A percentile compares a stretch with the other conserved stretches of the same genome.
Evolutionary conservation across 371 early-diverging fungal species (phyloP).

Genomic region (Paraphysoderma sedebokerense): DNA sequence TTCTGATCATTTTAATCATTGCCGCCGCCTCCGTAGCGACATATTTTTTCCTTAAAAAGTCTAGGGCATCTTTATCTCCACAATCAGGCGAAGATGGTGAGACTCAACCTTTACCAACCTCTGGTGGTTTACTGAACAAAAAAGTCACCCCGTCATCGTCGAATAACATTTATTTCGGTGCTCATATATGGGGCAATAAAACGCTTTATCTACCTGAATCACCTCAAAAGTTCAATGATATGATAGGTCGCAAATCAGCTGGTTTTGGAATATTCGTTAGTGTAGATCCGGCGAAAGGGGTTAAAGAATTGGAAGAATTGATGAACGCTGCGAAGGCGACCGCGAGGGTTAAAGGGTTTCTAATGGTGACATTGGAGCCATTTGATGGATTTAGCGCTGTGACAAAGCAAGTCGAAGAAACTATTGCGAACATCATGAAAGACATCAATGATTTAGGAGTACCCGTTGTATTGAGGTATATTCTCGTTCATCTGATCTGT

Average conservation of each 20-base stretch:
- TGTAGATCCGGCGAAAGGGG: background rate
- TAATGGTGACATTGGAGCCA: background rate
- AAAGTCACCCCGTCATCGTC: background rate
- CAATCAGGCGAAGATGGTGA: too few relatives aligned
- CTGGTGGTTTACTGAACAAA: background rate
- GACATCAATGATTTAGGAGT: background rate
- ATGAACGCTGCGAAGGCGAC: background rate
- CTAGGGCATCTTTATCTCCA: too few relatives aligned
- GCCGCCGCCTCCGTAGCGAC: too few relatives aligned
- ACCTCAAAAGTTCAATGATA: background rate
- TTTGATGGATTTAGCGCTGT: background rate
- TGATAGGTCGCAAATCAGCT: background rate
- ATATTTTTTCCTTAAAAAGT: too few relatives aligned
- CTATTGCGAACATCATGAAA: background rate
- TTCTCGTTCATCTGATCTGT: too few relatives aligned
- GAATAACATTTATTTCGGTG: background rate
- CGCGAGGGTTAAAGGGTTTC: background rate
- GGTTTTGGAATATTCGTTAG: background rate
- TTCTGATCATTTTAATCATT: too few relatives aligned
- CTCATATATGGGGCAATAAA: background rate
- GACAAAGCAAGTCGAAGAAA: background rate
- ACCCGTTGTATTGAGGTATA: background rate
- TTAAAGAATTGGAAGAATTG: background rate
- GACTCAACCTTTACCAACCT: too few relatives aligned
- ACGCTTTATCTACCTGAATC: background rate